These are phyloP conservation scores for Halteria grandinella DNA, from an alignment of 73 alveolate species.

Conservation along the genomic window DNA sequence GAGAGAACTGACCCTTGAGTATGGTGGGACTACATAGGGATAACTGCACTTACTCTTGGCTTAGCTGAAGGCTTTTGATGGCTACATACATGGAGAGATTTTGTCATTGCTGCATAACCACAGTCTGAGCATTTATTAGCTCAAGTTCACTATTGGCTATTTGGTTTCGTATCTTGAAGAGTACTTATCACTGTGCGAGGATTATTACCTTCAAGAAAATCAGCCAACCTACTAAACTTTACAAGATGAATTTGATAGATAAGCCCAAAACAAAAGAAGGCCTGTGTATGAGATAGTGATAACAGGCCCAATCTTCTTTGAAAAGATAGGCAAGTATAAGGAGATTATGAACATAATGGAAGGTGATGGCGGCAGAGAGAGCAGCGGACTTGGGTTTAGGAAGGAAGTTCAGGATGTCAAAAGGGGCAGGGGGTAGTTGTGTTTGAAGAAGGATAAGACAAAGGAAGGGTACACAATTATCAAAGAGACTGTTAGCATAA, in stretches of 20 bases:
- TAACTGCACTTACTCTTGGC: conserved; percentile 4
- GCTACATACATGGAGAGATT: too few species aligned
- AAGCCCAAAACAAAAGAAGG: background rate
- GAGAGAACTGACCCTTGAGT: background rate
- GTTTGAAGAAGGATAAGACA: conserved; percentile 1
- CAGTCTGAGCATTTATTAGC: conserved; percentile 15
- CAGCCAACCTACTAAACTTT: background rate
- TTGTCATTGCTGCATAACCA: too few species aligned
- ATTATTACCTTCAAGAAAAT: conserved; percentile 1
- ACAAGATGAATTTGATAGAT: conserved; percentile 30
- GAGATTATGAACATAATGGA: conserved; percentile 4
- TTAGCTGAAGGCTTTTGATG: conserved; percentile 1
- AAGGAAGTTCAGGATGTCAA: background rate
- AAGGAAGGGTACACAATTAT: background rate
- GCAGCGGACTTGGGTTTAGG: background rate
- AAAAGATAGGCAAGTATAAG: conserved; percentile 26
- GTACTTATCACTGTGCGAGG: conserved; percentile 1
- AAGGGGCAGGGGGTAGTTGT: background rate
- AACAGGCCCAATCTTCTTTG: conserved; percentile 16
- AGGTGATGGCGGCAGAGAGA: too few species aligned
- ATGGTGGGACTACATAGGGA: conserved; percentile 2
- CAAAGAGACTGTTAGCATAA: too few species aligned
- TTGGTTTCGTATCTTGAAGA: conserved; percentile 38
- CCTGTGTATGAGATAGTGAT: conserved; percentile 21
- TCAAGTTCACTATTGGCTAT: conserved; percentile 22